Base-by-base conservation (phyloP, 345 rosid species). In the Rhizophora apiculata region DNA sequence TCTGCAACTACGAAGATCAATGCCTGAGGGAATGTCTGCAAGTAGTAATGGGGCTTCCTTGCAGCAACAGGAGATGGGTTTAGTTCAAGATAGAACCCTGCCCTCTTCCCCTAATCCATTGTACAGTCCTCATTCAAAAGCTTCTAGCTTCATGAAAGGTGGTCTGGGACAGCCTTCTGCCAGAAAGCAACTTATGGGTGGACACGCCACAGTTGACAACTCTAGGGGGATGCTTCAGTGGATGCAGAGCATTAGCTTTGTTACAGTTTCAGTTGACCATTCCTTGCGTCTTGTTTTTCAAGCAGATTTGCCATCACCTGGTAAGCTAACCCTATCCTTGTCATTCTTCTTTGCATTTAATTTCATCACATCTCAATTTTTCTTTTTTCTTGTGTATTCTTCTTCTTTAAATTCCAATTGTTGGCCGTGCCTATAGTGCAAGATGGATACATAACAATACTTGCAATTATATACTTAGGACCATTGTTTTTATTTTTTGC, bases 161-260 rank as follows among this genome's bases (percentile, higher is more conserved):
- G 77, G 91, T 74, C 73, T 92, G 73, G 97, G 92, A 68, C 98
- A 89, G 73, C 66, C 88, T 64, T 70, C 85, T 70, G 83, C 87
- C 60, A 85, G 99, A 80, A 96, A 96, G 73, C 99, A 81, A 82
- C 85, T 83, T 57, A 68, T 87, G 77, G 82, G 91, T 76, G 97
- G 88, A 72, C 96, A 87, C 62, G 71, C 88, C 31, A 64, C 69
- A 65, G 81, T 83, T 73, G 97, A 88, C 82, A 78, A 81, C 79
- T 80, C 97, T 27, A 85, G 89, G 81, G 99, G 98, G 24, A 80
- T 92, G 83, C 94, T 92, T 70, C 97, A 92, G 81, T 96, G 96
- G 96, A 86, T 92, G 65, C 99, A 89, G 82, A 96, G 96, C 85
- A 96, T 96, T 73, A 87, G 89, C 85, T 96, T 96, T 77, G 89